Evolutionary conservation across 306 rosid genomes (phyloP), one percentile per base, ranked within the genome.

Genomic region (Senna siamea): DNA sequence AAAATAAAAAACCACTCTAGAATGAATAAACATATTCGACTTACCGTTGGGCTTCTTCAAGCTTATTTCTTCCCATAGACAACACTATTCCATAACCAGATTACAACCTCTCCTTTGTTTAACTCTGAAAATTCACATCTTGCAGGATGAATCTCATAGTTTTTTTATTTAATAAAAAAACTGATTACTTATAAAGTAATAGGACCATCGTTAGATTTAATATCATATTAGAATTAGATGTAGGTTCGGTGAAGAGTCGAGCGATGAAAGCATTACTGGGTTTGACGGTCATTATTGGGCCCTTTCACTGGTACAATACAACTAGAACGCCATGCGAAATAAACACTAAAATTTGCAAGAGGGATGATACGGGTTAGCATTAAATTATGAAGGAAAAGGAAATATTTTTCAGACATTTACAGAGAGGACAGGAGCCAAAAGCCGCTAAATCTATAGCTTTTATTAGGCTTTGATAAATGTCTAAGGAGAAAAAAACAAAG

Each of bases 391-490:
- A 69, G 34, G 69, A 57, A 68, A 48, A 68, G 28, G 62, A 64
- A 66, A 51, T 51, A 73, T 17, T 38, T 26, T 19, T 18, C 12
- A 79, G 56, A 61, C 30, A 83, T 82, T 83, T 83, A 81, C 88
- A 79, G 53, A 79, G 53, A 75, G 83, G 78, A 65, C 76, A 55
- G 70, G 66, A 78, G 81, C 86, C 81, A 28, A 61, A 74, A 70
- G 82, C 81, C 67, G 78, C 86, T 74, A 85, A 79, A 85, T 76
- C 78, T 82, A 74, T 47, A 76, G 61, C 77, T 80, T 80, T 86
- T 87, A 89, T 87, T 84, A 68, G 85, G 83, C 84, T 68, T 72
- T 43, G 20, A 81, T 71, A 68, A 72, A 62, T 69, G 70, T 83
- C 77, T 8, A 79, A 66, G 83, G 86, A 54, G 51, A 85, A 76